Base-by-base conservation (phyloP, 2,329 filamentous ascomycete genomes). In the Exophiala sideris region DNA sequence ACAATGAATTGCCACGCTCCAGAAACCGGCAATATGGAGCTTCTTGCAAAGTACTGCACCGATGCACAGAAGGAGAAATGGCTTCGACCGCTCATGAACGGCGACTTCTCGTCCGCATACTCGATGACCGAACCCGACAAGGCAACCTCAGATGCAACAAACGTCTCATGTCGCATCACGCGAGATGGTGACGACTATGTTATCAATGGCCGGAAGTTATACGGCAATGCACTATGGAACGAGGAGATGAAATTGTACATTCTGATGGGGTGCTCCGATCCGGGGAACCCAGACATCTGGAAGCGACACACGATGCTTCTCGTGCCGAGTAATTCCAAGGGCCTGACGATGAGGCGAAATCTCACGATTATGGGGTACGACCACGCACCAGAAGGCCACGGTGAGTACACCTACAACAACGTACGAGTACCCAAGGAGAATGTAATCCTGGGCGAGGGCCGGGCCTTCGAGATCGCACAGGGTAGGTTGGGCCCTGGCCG, bases 381-480 rank as follows among this genome's bases (percentile, higher is more conserved):
- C 32, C 14, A 16, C 65, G 90, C 90, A 20, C 90, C 90, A 3
- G 90, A 95, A 68, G 90, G 90, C 44, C 90, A 95, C 72, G 90
- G 88, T 33, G 89, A 95, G 70, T 81, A 95, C 64, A 80, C 78
- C 14, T 95, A 95, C 72, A 76, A 84, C 54, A 85, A 95, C 67
- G 90, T 94, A 57, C 84, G 89, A 56, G 87, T 95, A 1, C 89
- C 89, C 2, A 82, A 77, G 8, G 76, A 76, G 66, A 59, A 59
- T 32, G 83, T 95, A 65, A 87, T 94, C 10, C 84, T 95, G 4
- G 89, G 90, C 56, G 87, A 90, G 68, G 90, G 90, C 56, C 82
- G 87, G 54, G 90, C 90, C 33, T 95, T 95, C 69, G 90, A 95
- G 73, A 92, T 95, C 67, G 94, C 95, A 65, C 90, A 95, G 71